A percentile compares a stretch with the other conserved stretches of the same genome.
These are phyloP conservation scores for Gigaspora rosea DNA, from an alignment of 192 early-diverging fungal genomes.

Conservation along the genomic window DNA sequence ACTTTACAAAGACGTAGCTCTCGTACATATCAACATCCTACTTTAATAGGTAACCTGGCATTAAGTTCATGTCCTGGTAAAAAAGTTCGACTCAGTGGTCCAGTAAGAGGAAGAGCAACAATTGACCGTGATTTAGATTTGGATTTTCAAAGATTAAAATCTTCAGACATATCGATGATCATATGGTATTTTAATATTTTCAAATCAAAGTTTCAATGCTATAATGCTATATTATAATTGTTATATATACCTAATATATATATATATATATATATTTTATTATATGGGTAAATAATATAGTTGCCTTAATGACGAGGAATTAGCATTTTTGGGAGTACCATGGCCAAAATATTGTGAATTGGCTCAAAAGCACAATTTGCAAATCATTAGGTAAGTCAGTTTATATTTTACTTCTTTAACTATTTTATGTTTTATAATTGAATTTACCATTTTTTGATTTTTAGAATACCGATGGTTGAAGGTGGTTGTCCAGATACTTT, in stretches of 20 bases:
- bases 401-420: background rate
- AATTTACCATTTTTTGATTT: background rate
- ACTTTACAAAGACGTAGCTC: background rate
- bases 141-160: constrained; percentile 67
- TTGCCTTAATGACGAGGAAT: constrained; percentile 66
- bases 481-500: constrained; percentile 63
- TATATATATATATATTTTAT: background rate
- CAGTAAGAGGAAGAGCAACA: constrained; percentile 67
- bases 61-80: constrained; percentile 79
- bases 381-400: constrained; percentile 51
- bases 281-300: constrained; percentile 40
- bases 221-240: background rate
- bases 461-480: constrained; percentile 69
- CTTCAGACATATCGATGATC: constrained; percentile 58
- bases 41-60: constrained; percentile 59
- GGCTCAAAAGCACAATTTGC: constrained; percentile 54
- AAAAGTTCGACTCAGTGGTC: constrained; percentile 71
- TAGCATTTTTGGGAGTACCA: constrained; percentile 66
- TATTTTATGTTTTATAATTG: background rate
- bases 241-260: background rate
- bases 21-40: background rate
- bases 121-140: constrained; percentile 70
- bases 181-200: constrained; percentile 55
- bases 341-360: constrained; percentile 58
- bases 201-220: background rate